A percentile compares a stretch with the other conserved stretches of the same genome.
phyloP scores from a whole-genome alignment of 2,329 filamentous ascomycete genomes.

The Byssothecium circinans region DNA sequence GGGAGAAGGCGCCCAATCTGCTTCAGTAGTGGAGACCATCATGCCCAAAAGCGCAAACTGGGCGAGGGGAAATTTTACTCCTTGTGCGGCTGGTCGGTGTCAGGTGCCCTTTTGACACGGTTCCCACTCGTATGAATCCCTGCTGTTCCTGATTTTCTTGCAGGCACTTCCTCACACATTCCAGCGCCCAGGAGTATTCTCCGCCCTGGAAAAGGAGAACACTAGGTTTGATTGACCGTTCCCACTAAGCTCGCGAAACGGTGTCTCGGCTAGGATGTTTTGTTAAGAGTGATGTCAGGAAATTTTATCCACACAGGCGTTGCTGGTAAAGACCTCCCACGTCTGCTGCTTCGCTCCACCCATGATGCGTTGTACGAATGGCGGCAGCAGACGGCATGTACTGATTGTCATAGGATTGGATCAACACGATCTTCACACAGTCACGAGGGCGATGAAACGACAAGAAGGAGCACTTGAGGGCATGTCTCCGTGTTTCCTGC shows the following conservation, averaged over 20 bases:
- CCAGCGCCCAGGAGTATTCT: conserved; percentile 22
- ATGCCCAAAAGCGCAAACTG: conserved; percentile 33
- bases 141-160: conserved; percentile 37
- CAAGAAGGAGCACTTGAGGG: conserved; percentile 31
- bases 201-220: conserved; percentile 31
- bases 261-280: not conserved
- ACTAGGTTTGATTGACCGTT: conserved; percentile 37
- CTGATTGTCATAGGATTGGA: conserved; percentile 36
- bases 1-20: conserved; percentile 38
- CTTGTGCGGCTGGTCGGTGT: conserved; percentile 19
- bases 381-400: conserved; percentile 17
- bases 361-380: conserved; percentile 25
- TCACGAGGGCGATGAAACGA: conserved; percentile 48
- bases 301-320: conserved; percentile 19
- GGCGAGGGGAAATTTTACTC: conserved; percentile 22
- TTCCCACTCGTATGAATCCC: conserved; percentile 21
- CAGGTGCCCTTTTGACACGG: conserved; percentile 31
- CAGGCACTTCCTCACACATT: conserved; percentile 24
- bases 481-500: conserved; percentile 41
- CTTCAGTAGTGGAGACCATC: conserved; percentile 10
- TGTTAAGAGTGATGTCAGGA: conserved; percentile 37
- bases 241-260: conserved; percentile 25
- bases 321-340: conserved; percentile 13
- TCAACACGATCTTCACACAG: conserved; percentile 39
- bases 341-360: conserved; percentile 16